Percentiles rank a stretch among this genome's conserved stretches.
Conservation (phyloP, 2,329 filamentous ascomycete genomes). For the Botrytis fragariae region DNA sequence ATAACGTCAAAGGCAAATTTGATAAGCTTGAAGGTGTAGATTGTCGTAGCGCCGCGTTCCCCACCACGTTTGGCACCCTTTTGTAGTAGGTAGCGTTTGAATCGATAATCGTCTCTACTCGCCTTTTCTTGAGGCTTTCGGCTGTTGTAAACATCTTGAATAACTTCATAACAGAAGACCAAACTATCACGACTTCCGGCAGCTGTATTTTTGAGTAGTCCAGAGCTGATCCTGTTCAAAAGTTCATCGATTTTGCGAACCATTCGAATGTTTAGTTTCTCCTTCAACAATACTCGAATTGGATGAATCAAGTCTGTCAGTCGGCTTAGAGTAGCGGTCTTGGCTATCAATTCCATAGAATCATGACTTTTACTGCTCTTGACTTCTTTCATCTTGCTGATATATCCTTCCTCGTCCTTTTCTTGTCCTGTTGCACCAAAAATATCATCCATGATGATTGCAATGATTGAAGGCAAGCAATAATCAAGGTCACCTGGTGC, state of each 20-base stretch:
- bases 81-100: constrained; percentile 76
- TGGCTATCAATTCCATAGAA: constrained; percentile 89
- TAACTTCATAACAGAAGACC: constrained; percentile 93
- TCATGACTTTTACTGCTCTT: constrained; percentile 98
- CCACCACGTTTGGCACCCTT: constrained; percentile 73
- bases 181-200: constrained; percentile 78
- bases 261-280: constrained; percentile 80
- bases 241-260: constrained; percentile 89
- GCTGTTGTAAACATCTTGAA: constrained; percentile 78
- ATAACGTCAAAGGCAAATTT: constrained; percentile 87
- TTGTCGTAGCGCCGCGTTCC: constrained; percentile 68
- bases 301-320: constrained; percentile 76
- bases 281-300: constrained; percentile 72
- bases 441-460: constrained; percentile 94
- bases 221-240: constrained; percentile 76
- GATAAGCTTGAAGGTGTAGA: constrained; percentile 82
- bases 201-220: constrained; percentile 76
- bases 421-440: constrained; percentile 91
- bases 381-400: constrained; percentile 93
- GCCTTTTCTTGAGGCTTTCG: constrained; percentile 49
- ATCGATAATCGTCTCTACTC: constrained; percentile 58
- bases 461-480: constrained; percentile 73
- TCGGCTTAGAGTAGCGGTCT: constrained; percentile 71
- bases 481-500: constrained; percentile 85
- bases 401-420: constrained; percentile 95